These are phyloP conservation scores for Aethionema arabicum DNA, from an alignment of 345 rosid genomes.

Conservation along the genomic window DNA sequence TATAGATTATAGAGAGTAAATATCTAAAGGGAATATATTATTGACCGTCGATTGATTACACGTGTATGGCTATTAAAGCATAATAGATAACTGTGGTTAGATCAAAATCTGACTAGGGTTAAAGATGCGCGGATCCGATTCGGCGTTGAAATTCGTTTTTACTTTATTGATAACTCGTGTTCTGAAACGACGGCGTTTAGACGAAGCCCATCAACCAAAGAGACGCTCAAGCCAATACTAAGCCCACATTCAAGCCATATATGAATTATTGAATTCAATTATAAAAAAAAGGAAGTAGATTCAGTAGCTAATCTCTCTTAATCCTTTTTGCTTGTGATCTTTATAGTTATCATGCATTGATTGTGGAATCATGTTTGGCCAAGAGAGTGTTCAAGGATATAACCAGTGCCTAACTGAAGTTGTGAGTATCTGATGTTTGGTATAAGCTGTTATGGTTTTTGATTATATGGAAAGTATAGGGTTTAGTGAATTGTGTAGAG, in stretches of 20 bases:
- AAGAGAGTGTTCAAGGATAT: slow-evolving; percentile 74
- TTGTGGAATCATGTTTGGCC: slow-evolving; percentile 79
- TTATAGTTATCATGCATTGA: slow-evolving; percentile 85
- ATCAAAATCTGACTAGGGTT: slow-evolving; percentile 31
- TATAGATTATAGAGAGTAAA: slow-evolving; percentile 33
- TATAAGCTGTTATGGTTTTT: too few species aligned
- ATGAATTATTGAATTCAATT: too few species aligned
- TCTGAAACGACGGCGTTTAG: too few species aligned
- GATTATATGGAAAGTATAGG: too few species aligned
- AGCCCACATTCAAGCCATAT: too few species aligned
- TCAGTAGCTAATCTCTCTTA: not conserved
- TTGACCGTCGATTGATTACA: slow-evolving; percentile 16
- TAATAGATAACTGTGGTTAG: slow-evolving; percentile 30
- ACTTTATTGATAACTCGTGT: not conserved
- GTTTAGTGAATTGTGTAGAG: too few species aligned
- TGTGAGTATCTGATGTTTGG: too few species aligned
- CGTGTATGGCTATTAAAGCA: slow-evolving; percentile 3
- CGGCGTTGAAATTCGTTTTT: slow-evolving; percentile 21
- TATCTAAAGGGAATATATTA: not conserved
- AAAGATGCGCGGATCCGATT: slow-evolving; percentile 37
- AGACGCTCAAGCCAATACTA: too few species aligned
- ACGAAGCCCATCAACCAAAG: too few species aligned
- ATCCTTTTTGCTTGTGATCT: not conserved
- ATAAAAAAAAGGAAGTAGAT: too few species aligned
- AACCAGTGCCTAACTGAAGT: slow-evolving; percentile 88